Evolutionary conservation across 129 eudicot species (phyloP), one percentile per base, ranked within the genome.

Genomic region (Centrapalus pauciflorus): DNA sequence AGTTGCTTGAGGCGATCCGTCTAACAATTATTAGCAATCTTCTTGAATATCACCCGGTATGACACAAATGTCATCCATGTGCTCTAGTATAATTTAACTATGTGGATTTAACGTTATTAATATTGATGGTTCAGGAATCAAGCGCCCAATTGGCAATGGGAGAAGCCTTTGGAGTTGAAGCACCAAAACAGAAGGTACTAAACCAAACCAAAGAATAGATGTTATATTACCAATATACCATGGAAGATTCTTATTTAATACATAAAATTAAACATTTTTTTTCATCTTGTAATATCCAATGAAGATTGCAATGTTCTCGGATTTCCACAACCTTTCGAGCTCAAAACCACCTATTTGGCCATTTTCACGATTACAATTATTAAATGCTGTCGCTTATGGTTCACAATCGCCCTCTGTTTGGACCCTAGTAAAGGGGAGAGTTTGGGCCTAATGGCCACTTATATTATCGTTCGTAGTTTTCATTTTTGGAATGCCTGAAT

Each of bases 41-140:
- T 80, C 87, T 93, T 21, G 80, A 88, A 73, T 93, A 83, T 84
- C 98, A 93, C 64, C 98, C 98, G 87, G 98, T 93, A 85, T 20
- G 29, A 41, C 45, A 55, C 52, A 49, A 33, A 48, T 52, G 61
- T 17, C n/a, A n/a, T 32, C 27, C 9, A 52, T 51, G 49, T 32
- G 9, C 10, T 50, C 3, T 50, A 59, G 23, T 4, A 17, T 5
- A 29, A 14, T 10, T 59, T 25, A 58, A 45, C 37, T 77, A 26
- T 69, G 13, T 63, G 33, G 46, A 70, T 34, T 49, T 55, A n/a
- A 20, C 0, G 41, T 40, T 21, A 48, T 61, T 72, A 19, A 27
- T 25, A 24, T 50, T 70, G 28, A 50, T 73, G 72, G 63, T 70
- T 43, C 77, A 93, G 98, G 98, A 93, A 68, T 93, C 98, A 48